Conservation (phyloP, 805 yeast genomes). For the Candida boleticola region DNA sequence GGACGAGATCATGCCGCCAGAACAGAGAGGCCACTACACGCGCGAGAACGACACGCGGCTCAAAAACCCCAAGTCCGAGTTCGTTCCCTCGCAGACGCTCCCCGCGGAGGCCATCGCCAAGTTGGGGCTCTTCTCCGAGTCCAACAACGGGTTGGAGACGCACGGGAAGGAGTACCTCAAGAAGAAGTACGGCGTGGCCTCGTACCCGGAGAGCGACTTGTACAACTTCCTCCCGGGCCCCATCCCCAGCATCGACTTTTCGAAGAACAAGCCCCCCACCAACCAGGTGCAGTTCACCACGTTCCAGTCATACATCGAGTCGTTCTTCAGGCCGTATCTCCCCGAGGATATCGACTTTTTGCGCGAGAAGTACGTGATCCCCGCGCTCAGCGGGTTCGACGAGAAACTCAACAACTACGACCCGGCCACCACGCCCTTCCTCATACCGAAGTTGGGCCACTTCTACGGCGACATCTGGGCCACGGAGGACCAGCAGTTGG, state of each 20-base stretch:
- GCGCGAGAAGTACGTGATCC: slow-evolving; percentile 57
- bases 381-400: slow-evolving; percentile 40
- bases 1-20: slow-evolving; percentile 45
- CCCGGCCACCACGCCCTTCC: slow-evolving; percentile 65
- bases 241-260: slow-evolving; percentile 83
- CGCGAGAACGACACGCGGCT: slow-evolving; percentile 57
- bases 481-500: slow-evolving; percentile 63
- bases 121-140: slow-evolving; percentile 65
- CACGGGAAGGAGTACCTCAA: slow-evolving; percentile 75
- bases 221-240: slow-evolving; percentile 79
- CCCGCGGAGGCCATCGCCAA: slow-evolving; percentile 61
- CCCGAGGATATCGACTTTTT: slow-evolving; percentile 83
- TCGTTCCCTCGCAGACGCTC: slow-evolving; percentile 66
- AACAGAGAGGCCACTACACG: slow-evolving; percentile 42
- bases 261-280: slow-evolving; percentile 65
- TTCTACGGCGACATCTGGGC: slow-evolving; percentile 83
- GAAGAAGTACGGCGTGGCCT: slow-evolving; percentile 79
- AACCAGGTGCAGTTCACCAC: slow-evolving; percentile 93
- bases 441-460: slow-evolving; percentile 84
- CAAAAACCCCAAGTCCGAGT: slow-evolving; percentile 74
- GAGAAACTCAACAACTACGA: slow-evolving; percentile 44
- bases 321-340: slow-evolving; percentile 70
- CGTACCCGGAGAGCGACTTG: slow-evolving; percentile 81
- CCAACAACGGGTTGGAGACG: slow-evolving; percentile 54
- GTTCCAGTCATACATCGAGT: slow-evolving; percentile 80